Evolutionary conservation across 768 basidiomycete genomes (phyloP), one percentile per base, ranked within the genome.

Genomic region (Russula compacta): DNA sequence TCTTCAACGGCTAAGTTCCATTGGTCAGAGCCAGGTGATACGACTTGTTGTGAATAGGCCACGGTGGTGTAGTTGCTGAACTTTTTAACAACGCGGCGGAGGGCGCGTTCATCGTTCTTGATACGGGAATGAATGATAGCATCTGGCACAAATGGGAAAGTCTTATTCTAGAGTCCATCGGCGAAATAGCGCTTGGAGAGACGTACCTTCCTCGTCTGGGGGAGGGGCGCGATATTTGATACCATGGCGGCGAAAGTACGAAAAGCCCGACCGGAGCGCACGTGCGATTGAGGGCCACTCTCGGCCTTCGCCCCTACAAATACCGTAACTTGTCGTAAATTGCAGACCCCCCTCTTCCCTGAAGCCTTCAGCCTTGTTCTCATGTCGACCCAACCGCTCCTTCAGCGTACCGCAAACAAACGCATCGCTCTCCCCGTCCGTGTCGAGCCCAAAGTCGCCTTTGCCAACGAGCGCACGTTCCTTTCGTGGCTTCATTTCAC

Each of bases 401-500:
- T 99, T 24, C 95, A 98, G 73, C 86, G 97, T 63, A 95, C 94
- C 9, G 89, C 92, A 0, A 75, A 78, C 17, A 98, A 98, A 77
- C 89, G 97, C 65, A 99, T 98, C 66, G 95, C 97, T 12, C 87
- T 99, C 48, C 95, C 97, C 42, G 84, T 99, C 67, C 84, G 93
- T 66, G 90, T 93, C 55, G 92, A 95, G 73, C 92, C 92, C 36
- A 95, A 95, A 68, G 92, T 95, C 63, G 92, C 92, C 50, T 95
- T 95, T 68, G 92, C 92, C 46, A 95, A 95, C 73, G 92, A 94
- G 73, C 84, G 91, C 58, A 94, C 97, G 0, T 98, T 98, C 76
- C 80, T 99, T 48, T 95, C 94, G 81, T 98, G 95, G 97, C 82
- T 98, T 52, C 94, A 97, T 74, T 98, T 97, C 73, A 94, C 95